Percentiles rank a stretch among this genome's conserved stretches.
Conservation (phyloP, 2,329 filamentous ascomycete species). For the Talaromyces sp. region DNA sequence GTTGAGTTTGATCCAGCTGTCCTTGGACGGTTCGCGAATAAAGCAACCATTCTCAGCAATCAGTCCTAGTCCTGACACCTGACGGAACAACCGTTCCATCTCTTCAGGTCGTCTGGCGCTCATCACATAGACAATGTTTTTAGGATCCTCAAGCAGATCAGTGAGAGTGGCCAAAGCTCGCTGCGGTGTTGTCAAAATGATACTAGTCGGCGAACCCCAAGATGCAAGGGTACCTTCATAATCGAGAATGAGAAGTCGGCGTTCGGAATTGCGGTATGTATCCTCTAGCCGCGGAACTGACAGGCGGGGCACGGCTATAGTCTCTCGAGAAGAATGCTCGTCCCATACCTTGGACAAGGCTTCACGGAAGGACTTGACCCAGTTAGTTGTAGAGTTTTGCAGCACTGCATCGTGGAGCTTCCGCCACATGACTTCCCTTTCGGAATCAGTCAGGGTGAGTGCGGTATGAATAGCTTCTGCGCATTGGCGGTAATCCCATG, state of each 20-base stretch:
- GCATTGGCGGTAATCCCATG: conserved; percentile 89
- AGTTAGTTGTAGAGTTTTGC: conserved; percentile 78
- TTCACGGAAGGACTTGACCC: conserved; percentile 73
- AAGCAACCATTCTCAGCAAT: conserved; percentile 96
- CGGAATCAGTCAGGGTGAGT: conserved; percentile 71
- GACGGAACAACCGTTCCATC: conserved; percentile 78
- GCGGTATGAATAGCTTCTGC: conserved; percentile 81
- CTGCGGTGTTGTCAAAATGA: conserved; percentile 81
- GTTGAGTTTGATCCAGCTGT: conserved; percentile 74
- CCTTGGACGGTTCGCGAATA: conserved; percentile 65
- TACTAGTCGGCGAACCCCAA: conserved; percentile 78
- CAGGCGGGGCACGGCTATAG: conserved; percentile 80
- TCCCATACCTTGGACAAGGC: conserved; percentile 73
- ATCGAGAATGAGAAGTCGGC: conserved; percentile 82
- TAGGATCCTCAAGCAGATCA: conserved; percentile 73
- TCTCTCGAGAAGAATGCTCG: conserved; percentile 80
- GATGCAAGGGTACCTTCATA: conserved; percentile 90
- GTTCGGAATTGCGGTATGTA: conserved; percentile 63
- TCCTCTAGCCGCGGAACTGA: conserved; percentile 63
- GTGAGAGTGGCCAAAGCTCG: conserved; percentile 79
- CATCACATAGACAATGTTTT: conserved; percentile 91
- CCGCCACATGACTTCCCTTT: conserved; percentile 72
- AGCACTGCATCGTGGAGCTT: conserved; percentile 70
- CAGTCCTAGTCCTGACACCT: conserved; percentile 77
- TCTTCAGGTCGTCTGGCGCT: conserved; percentile 83